Evolutionary conservation across 2,329 filamentous ascomycete species (phyloP).

Genomic region (Camptophora hylomeconis): DNA sequence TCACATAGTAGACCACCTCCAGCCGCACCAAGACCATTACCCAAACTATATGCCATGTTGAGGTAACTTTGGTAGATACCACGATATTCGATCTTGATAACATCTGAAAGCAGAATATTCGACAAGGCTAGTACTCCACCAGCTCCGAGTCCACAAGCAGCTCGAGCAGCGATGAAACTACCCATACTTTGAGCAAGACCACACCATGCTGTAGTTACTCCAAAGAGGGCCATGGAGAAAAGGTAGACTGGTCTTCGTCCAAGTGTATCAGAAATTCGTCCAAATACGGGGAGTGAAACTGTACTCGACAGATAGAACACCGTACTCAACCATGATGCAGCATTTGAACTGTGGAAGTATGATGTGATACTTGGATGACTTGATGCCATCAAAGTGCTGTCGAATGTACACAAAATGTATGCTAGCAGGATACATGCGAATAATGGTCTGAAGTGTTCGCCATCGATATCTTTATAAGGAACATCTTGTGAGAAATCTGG

Average conservation of each 20-base stretch:
- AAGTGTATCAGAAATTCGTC: constrained; percentile 59
- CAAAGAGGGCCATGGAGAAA: constrained; percentile 48
- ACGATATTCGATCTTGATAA: constrained; percentile 61
- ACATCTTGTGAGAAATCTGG: no score
- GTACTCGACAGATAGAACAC: constrained; percentile 66
- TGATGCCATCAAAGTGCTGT: constrained; percentile 70
- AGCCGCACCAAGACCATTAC: constrained; percentile 43
- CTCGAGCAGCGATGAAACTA: constrained; percentile 58
- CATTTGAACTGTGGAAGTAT: constrained; percentile 64
- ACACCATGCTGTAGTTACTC: constrained; percentile 55
- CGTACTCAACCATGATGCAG: constrained; percentile 71
- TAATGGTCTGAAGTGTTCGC: no score
- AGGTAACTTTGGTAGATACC: constrained; percentile 61
- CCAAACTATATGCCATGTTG: constrained; percentile 26
- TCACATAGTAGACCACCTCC: constrained; percentile 59
- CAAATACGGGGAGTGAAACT: constrained; percentile 61
- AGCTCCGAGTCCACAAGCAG: constrained; percentile 59
- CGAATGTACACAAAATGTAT: no score
- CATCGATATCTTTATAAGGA: no score
- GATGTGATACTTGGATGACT: constrained; percentile 71
- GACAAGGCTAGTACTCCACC: constrained; percentile 58
- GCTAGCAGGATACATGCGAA: no score
- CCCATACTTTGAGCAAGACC: constrained; percentile 52
- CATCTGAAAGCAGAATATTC: constrained; percentile 58
- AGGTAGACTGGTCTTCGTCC: constrained; percentile 50